Evolutionary conservation across 2,329 filamentous ascomycete species (phyloP).

Genomic region (Fusarium coffeatum): DNA sequence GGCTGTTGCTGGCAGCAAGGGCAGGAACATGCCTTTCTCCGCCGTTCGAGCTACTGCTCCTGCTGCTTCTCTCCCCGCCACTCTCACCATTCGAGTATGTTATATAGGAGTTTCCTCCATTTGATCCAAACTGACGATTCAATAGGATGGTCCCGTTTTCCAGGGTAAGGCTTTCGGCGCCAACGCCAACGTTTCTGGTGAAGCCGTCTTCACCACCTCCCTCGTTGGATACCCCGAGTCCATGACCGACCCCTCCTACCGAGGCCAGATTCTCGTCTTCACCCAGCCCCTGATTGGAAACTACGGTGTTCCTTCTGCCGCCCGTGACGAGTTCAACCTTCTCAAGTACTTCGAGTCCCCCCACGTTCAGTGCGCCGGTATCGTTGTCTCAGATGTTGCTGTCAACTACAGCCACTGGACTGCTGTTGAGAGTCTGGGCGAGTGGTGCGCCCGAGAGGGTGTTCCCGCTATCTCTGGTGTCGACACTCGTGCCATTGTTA

Average conservation of each 20-base stretch:
- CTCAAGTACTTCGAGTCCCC: conserved; percentile 99
- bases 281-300: conserved; percentile 98
- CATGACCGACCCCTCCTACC: conserved; percentile 88
- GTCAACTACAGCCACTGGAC: conserved; percentile 98
- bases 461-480: conserved; percentile 96
- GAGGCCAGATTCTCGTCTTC: conserved; percentile 97
- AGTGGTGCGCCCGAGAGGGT: conserved; percentile 97
- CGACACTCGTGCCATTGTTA: conserved; percentile 96
- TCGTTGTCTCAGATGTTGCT: conserved; percentile 95
- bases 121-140: conserved; percentile 17
- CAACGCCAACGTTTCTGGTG: conserved; percentile 95
- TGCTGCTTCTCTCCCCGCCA: conserved; percentile 72
- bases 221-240: conserved; percentile 98
- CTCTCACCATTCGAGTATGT: conserved; percentile 90
- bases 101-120: not conserved
- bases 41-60: conserved; percentile 71
- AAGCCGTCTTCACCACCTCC: conserved; percentile 98
- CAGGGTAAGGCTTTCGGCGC: conserved; percentile 96
- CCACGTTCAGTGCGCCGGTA: conserved; percentile 94
- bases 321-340: conserved; percentile 87
- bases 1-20: conserved; percentile 72
- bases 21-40: conserved; percentile 72
- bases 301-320: conserved; percentile 92
- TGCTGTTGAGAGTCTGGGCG: conserved; percentile 89
- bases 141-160: conserved; percentile 91